These are phyloP conservation scores for Dipteronia dyeriana DNA, from an alignment of 345 rosid species.

Conservation along the genomic window DNA sequence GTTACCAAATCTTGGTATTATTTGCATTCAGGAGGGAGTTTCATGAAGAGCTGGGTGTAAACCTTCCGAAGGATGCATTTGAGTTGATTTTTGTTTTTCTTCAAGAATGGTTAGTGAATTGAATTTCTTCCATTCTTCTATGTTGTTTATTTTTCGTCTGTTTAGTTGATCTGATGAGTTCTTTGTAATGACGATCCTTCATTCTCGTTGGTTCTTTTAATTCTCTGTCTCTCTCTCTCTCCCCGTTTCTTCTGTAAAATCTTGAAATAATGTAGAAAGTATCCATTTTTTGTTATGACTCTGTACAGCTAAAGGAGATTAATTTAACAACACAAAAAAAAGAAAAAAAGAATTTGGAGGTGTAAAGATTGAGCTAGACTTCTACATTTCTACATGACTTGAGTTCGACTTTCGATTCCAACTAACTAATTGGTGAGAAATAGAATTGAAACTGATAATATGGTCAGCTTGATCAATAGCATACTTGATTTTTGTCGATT, in stretches of 20 bases:
- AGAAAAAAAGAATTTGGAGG: not conserved
- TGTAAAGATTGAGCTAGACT: not conserved
- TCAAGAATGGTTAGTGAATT: slow-evolving; percentile 68
- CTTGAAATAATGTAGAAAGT: not conserved
- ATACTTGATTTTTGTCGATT: not conserved
- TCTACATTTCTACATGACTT: not conserved
- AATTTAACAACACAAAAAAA: not conserved
- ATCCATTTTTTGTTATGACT: not conserved
- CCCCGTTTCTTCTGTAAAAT: too few species aligned
- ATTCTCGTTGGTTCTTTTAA: not conserved
- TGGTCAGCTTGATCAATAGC: not conserved
- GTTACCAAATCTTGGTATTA: not conserved
- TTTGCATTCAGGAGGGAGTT: slow-evolving; percentile 77
- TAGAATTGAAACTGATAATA: not conserved
- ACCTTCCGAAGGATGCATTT: slow-evolving; percentile 88
- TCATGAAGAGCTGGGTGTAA: slow-evolving; percentile 81
- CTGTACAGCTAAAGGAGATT: not conserved
- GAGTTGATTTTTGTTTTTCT: slow-evolving; percentile 70
- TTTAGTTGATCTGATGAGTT: not conserved
- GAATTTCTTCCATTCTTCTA: slow-evolving; percentile 3
- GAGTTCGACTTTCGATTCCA: not conserved
- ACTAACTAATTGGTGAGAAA: not conserved
- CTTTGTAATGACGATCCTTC: not conserved
- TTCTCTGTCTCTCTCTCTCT: too few species aligned
- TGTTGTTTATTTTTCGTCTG: slow-evolving; percentile 1